phyloP scores from a whole-genome alignment of 2,329 filamentous ascomycete genomes.

The Fusarium newnesense region DNA sequence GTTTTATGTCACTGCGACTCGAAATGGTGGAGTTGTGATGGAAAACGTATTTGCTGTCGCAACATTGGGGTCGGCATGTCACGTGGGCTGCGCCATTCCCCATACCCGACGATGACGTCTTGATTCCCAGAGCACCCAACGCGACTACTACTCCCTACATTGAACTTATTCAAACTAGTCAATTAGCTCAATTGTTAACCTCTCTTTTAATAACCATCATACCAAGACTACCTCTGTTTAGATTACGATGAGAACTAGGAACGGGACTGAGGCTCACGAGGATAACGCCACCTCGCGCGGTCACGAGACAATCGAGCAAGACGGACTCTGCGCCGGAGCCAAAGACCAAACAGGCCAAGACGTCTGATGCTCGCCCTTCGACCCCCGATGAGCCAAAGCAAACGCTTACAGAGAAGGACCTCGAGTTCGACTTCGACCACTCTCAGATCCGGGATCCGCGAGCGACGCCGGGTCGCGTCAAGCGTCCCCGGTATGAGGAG shows the following conservation, averaged over 20 bases:
- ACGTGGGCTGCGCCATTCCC: not conserved
- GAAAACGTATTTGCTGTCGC: fast-evolving
- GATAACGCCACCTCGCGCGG: not conserved
- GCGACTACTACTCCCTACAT: not conserved
- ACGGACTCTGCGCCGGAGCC: not conserved
- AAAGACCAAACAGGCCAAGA: conserved; percentile 11
- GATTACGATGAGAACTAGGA: conserved; percentile 11
- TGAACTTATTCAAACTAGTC: not conserved
- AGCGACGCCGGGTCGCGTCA: conserved; percentile 25
- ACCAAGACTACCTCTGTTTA: not conserved
- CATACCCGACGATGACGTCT: not conserved
- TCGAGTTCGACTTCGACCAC: conserved; percentile 31
- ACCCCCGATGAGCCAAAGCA: not conserved
- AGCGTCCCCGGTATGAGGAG: not conserved
- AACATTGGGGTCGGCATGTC: not conserved
- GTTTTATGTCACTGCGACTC: fast-evolving
- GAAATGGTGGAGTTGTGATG: fast-evolving
- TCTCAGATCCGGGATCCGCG: conserved; percentile 24
- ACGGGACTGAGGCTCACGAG: not conserved
- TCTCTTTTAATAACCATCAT: not conserved
- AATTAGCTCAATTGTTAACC: not conserved
- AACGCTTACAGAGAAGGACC: conserved; percentile 1
- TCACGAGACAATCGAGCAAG: not conserved
- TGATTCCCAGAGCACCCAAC: not conserved
- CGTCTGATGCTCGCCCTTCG: not conserved